Evolutionary conservation across 139 green algal species (phyloP), one percentile per base, ranked within the genome.

Genomic region (Chlamydomonas schloesseri): DNA sequence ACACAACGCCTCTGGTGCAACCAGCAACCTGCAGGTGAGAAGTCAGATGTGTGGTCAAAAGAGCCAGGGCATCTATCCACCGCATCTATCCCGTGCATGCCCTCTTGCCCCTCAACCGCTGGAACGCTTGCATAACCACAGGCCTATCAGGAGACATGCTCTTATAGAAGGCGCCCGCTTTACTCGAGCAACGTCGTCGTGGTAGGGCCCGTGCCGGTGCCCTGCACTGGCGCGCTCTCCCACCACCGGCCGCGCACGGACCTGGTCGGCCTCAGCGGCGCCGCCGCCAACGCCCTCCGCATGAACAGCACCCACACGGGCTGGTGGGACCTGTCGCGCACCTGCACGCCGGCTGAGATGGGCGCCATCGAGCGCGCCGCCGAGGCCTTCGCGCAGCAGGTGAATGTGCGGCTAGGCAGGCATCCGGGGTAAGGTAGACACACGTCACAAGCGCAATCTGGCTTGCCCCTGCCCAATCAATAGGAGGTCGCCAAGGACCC

Each of bases 141-240:
- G 75, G 71, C 71, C 57, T 82, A 71, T 34, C 71, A 82, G 57
- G 28, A n/a, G 3, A 82, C 33, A 14, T 82, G 75, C 34, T 71
- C 67, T 23, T 53, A 55, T 57, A 36, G 33, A 34, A 82, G 71
- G 21, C 21, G 20, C 2, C 0, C 1, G 2, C 0, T 71, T 0
- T 17, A 13, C 1, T 13, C 24, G 3, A 6, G 17, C 0, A 37
- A 71, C 58, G 36, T 46, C 8, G 36, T 29, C 34, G 34, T 82
- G 10, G n/a, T 82, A 34, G 34, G 31, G 11, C 46, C 55, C 18
- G 36, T 82, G 33, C 67, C 42, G 18, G 57, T 82, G 21, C 67
- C 57, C 24, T 82, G 75, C 75, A 21, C 23, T 0, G 75, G 75
- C 18, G 29, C 50, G 57, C 42, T 18, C 34, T 2, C 33, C 33